Base-by-base conservation (phyloP, 2,329 filamentous ascomycete genomes). In the Hymenoscyphus albidus region DNA sequence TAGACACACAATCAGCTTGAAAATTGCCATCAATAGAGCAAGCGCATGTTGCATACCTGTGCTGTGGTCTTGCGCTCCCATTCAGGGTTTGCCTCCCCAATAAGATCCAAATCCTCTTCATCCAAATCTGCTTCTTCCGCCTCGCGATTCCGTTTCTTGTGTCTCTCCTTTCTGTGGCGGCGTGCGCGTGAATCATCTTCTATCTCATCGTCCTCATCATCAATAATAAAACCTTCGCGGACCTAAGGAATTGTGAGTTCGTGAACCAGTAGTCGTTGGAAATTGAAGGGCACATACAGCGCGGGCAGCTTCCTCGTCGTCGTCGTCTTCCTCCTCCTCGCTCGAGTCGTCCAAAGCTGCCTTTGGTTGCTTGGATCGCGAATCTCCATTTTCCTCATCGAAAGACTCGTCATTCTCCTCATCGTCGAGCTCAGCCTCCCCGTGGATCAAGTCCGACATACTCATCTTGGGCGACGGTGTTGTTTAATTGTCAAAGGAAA, bases 101-200 rank as follows among this genome's bases (percentile, higher is more conserved):
- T 97, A 63, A 99, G 83, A 75, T 98, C 95, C 64, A 99, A 79
- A 82, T 99, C 95, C 76, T 99, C 95, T 70, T 97, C 94, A 71
- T 98, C 95, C 9, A 99, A 85, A 66, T 81, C 82, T 66, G 92
- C 91, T 67, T 94, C 93, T 74, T 96, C 92, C 68, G 92, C 88
- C 74, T 92, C 91, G 63, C 91, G 88, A 75, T 92, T 88, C 70
- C 92, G 88, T 80, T 95, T 96, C 77, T 87, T 86, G 74, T 62
- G 64, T 57, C 65, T 62, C 38, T 88, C 87, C 76, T 90, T 89
- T 69, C 85, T 81, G 44, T 86, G 68, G 73, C 80, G 65, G 79
- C 82, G 65, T 81, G 81, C 73, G 68, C 70, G 69, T 64, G 84
- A 85, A 39, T 88, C 87, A 59, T 88, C 85, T 58, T 88, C 85